Conservation (phyloP, 2,329 filamentous ascomycete species). For the Diaporthe capsici region DNA sequence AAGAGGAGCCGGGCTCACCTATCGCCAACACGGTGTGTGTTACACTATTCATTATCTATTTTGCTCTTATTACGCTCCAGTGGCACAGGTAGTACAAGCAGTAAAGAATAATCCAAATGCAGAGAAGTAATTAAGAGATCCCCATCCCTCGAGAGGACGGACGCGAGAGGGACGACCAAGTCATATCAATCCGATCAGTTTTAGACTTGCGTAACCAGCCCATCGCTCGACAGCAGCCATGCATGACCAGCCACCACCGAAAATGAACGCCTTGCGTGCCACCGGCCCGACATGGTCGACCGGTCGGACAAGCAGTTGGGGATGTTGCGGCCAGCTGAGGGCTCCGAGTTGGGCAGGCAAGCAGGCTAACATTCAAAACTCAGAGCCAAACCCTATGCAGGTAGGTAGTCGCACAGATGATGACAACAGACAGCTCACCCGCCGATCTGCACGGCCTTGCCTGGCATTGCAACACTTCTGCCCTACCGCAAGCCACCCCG, state of each 20-base stretch:
- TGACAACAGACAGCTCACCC: not conserved
- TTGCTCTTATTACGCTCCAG: not conserved
- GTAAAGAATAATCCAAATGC: not conserved
- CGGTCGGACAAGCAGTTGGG: slow-evolving; percentile 39
- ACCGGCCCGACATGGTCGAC: not conserved
- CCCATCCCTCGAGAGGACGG: not conserved
- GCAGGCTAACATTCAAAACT: not conserved
- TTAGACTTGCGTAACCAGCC: not conserved
- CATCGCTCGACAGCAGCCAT: not conserved
- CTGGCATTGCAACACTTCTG: not conserved
- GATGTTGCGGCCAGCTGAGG: slow-evolving; percentile 33
- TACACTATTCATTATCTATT: not conserved
- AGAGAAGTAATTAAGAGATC: not conserved
- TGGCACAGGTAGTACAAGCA: not conserved
- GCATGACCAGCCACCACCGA: not conserved
- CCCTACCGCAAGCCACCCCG: slow-evolving; percentile 20
- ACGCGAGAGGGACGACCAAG: not conserved
- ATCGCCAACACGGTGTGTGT: slow-evolving; percentile 14
- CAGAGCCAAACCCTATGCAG: not conserved
- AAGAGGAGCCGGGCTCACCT: not conserved
- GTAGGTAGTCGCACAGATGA: not conserved
- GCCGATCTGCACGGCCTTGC: not conserved
- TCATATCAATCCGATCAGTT: slow-evolving; percentile 9
- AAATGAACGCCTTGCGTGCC: not conserved
- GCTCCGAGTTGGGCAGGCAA: not conserved